Evolutionary conservation across 1,284 basidiomycete species (phyloP), one percentile per base, ranked within the genome.

Genomic region (Farysia itapuensis): DNA sequence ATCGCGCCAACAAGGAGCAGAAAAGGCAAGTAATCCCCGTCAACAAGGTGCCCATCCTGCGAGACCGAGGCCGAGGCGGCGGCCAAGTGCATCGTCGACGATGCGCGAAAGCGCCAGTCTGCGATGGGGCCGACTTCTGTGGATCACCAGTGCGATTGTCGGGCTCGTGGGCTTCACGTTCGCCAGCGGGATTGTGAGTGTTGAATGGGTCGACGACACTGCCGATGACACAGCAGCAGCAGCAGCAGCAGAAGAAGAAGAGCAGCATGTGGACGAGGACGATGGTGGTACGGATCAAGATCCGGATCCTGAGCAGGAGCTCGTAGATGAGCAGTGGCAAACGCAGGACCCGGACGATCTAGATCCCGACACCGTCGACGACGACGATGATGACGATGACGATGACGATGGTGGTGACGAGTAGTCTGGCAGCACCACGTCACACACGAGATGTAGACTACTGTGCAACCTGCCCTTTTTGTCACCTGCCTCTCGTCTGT

Each of bases 141-240:
- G 67, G 60, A 49, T 64, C 34, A 48, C 50, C 21, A 53, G 53
- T 16, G 69, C 69, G 7, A 26, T 72, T n/a, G 16, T 72, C 3
- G 69, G 60, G 11, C 26, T 67, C 28, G 40, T 72, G 12, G 60
- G 58, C 12, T 72, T 51, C 39, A 40, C 67, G n/a, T 52, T 69
- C 40, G 54, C 56, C 19, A 67, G 60, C 28, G 69, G 69, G 28
- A 58, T 72, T 51, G 58, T 72, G 44, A 64, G 56, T 50, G 56
- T 72, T 22, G 45, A 58, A 34, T 43, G 46, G 13, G 44, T 43
- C 15, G 51, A 57, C 14, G 25, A 30, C 9, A 45, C 43, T 15
- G 40, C 39, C 12, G 20, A 19, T 6, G 42, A 25, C 6, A 37
- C 23, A 8, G 23, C 32, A 3, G 56, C 50, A 7, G 25, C 18